Percentiles rank a stretch among this genome's conserved stretches.
Evolutionary conservation across 768 basidiomycete species (phyloP).

Genomic region (Agrocybe chaxingu): DNA sequence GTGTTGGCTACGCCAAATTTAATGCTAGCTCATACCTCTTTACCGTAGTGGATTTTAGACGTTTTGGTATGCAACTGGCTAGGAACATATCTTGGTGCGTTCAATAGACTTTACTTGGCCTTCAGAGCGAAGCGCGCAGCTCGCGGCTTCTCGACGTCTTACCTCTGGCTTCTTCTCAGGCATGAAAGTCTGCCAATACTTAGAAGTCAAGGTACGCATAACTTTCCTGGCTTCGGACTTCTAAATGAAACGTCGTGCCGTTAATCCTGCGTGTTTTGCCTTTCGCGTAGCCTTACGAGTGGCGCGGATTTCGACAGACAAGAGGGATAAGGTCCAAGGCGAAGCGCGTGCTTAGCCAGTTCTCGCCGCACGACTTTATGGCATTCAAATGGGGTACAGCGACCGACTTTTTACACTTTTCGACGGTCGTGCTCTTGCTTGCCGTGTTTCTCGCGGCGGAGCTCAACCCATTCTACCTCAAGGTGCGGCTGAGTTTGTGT

Average conservation of each 20-base stretch:
- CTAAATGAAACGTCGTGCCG: slow-evolving; percentile 9
- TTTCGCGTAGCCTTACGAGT: slow-evolving; percentile 66
- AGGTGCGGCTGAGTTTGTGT: slow-evolving; percentile 40
- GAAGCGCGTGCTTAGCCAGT: slow-evolving; percentile 75
- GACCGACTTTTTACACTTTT: slow-evolving; percentile 67
- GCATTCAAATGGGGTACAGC: slow-evolving; percentile 87
- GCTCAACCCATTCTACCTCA: slow-evolving; percentile 85
- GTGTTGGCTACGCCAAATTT: slow-evolving; percentile 21
- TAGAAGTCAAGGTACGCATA: slow-evolving; percentile 75
- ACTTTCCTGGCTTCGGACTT: background rate
- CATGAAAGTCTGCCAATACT: slow-evolving; percentile 84
- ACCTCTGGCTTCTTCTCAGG: slow-evolving; percentile 38
- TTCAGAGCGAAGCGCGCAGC: no score
- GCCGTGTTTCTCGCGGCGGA: slow-evolving; percentile 82
- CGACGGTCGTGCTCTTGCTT: slow-evolving; percentile 71
- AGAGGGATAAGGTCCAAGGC: slow-evolving; percentile 78
- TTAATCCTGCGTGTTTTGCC: background rate
- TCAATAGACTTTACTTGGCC: slow-evolving; percentile 5
- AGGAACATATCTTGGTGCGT: slow-evolving; percentile 74
- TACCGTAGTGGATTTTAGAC: slow-evolving; percentile 75
- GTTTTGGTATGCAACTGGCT: slow-evolving; percentile 88
- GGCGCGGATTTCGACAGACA: slow-evolving; percentile 80
- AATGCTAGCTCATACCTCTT: slow-evolving; percentile 7
- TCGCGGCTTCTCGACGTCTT: slow-evolving; percentile 5
- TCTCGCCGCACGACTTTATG: slow-evolving; percentile 86